phyloP scores from a whole-genome alignment of 768 basidiomycete genomes.

The Boletellus emodensis region DNA sequence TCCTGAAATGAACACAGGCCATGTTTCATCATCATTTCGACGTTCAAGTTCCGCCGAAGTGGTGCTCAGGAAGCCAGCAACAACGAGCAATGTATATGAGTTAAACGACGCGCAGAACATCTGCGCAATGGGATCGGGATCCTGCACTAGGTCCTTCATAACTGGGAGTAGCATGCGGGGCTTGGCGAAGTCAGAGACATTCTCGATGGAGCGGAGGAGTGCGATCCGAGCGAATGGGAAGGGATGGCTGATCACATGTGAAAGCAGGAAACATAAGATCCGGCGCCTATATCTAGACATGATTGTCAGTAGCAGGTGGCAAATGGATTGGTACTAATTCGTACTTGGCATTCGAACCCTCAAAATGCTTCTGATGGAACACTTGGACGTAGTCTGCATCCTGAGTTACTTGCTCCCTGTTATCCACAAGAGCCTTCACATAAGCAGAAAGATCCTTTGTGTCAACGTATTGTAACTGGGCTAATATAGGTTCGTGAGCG shows the following conservation, averaged over 20 bases:
- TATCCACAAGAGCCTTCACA: slow-evolving; percentile 45
- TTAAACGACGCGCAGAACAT: slow-evolving; percentile 39
- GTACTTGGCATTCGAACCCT: slow-evolving; percentile 45
- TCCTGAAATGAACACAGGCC: slow-evolving; percentile 47
- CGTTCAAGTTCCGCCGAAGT: slow-evolving; percentile 44
- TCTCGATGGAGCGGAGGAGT: slow-evolving; percentile 47
- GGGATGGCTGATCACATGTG: slow-evolving; percentile 65
- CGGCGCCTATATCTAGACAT: slow-evolving; percentile 60
- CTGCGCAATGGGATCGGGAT: slow-evolving; percentile 23
- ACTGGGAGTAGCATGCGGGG: slow-evolving; percentile 57
- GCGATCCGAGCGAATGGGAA: slow-evolving; percentile 44
- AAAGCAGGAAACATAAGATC: slow-evolving; percentile 72
- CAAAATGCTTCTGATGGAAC: slow-evolving; percentile 59
- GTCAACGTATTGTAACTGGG: slow-evolving; percentile 63
- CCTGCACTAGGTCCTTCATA: slow-evolving; percentile 39
- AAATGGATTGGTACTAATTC: slow-evolving; percentile 23
- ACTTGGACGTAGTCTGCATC: slow-evolving; percentile 55
- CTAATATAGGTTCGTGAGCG: slow-evolving; percentile 29
- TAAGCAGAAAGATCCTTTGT: slow-evolving; percentile 61
- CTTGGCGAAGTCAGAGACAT: slow-evolving; percentile 41
- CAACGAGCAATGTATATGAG: slow-evolving; percentile 28
- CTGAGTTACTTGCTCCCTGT: slow-evolving; percentile 53
- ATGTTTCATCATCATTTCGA: slow-evolving; percentile 35
- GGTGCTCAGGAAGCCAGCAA: slow-evolving; percentile 53
- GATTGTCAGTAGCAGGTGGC: slow-evolving; percentile 19